phyloP scores from a whole-genome alignment of 495 filamentous ascomycete genomes.

The Aspergillus sclerotiicarbonarius region DNA sequence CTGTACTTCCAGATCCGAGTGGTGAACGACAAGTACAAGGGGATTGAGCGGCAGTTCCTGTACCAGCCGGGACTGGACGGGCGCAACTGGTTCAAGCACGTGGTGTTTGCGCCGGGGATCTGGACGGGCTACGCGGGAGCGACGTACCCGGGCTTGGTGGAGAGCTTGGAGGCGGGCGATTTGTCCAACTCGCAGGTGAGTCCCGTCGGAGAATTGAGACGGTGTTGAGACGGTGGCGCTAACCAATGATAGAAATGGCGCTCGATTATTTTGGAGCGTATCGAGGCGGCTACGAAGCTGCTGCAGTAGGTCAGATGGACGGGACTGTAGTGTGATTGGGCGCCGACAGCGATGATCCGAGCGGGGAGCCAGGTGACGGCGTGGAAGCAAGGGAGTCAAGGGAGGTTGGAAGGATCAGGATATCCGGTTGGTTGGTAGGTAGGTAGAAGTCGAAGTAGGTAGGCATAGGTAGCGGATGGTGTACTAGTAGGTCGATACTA shows the following conservation, averaged over 20 bases:
- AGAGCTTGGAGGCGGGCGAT: conserved; percentile 57
- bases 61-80: conserved; percentile 57
- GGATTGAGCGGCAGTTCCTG: conserved; percentile 61
- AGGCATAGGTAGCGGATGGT: too few relatives aligned
- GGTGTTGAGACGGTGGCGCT: conserved; percentile 9
- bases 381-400: too few relatives aligned
- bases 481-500: too few relatives aligned
- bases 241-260: conserved; percentile 43
- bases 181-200: conserved; percentile 42
- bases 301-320: conserved; percentile 22
- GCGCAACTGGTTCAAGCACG: conserved; percentile 64
- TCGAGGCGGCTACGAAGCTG: conserved; percentile 37
- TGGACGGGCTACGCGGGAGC: conserved; percentile 89
- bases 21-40: conserved; percentile 61
- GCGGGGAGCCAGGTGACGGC: background rate
- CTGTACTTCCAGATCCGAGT: conserved; percentile 54
- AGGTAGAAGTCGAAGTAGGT: too few relatives aligned
- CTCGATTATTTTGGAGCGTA: conserved; percentile 40
- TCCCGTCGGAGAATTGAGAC: background rate
- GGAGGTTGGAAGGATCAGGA: too few relatives aligned
- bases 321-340: background rate
- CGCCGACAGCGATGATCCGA: background rate
- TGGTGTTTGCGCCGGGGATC: conserved; percentile 71
- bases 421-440: too few relatives aligned
- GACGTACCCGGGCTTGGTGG: conserved; percentile 61